A percentile compares a stretch with the other conserved stretches of the same genome.
Conservation (phyloP, 768 basidiomycete species). For the Lactarius psammicola region DNA sequence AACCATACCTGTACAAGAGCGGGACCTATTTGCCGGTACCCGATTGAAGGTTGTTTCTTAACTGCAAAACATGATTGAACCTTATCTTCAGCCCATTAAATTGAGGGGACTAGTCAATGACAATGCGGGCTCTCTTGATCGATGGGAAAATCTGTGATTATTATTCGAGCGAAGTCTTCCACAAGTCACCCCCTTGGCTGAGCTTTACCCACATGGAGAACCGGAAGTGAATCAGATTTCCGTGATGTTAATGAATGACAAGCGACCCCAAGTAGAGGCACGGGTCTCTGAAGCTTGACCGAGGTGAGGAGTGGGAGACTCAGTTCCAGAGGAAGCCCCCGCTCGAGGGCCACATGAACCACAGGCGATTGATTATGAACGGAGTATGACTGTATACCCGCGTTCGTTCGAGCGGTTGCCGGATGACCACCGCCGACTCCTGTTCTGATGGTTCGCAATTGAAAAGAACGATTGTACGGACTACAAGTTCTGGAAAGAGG, state of each 20-base stretch:
- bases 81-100: conserved; percentile 26
- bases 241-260: conserved; percentile 29
- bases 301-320: background rate
- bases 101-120: conserved; percentile 27
- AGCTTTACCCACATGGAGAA: conserved; percentile 29
- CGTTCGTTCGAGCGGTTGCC: background rate
- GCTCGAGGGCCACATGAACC: conserved; percentile 2
- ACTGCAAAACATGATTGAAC: conserved; percentile 32
- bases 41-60: conserved; percentile 32
- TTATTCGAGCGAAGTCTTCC: conserved; percentile 24
- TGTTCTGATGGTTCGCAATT: conserved; percentile 20
- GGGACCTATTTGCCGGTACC: conserved; percentile 20
- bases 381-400: conserved; percentile 4
- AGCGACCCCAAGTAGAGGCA: conserved; percentile 6
- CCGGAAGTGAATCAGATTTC: conserved; percentile 29
- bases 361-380: background rate
- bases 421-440: conserved; percentile 18
- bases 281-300: background rate
- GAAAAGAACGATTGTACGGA: conserved; percentile 16
- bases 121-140: conserved; percentile 26
- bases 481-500: conserved; percentile 24
- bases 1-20: conserved; percentile 30
- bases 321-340: background rate
- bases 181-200: conserved; percentile 18
- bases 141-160: conserved; percentile 26